phyloP scores from a whole-genome alignment of 2,329 filamentous ascomycete genomes.

The Dothideomycetidae sp. region DNA sequence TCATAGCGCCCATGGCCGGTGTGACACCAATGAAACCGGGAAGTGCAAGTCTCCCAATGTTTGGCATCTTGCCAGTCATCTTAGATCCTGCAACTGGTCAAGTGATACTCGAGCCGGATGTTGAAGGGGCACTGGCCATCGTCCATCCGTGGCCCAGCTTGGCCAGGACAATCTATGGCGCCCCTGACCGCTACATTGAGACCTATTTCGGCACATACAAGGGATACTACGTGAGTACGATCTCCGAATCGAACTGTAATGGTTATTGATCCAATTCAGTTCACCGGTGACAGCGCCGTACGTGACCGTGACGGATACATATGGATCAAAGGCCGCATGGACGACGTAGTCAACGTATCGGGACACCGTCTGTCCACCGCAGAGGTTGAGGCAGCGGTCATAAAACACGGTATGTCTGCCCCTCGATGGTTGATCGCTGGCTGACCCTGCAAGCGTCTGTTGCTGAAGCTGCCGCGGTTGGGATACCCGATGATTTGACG shows the following conservation, averaged over 20 bases:
- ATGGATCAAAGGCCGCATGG: slow-evolving; percentile 97
- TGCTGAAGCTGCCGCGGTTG: slow-evolving; percentile 89
- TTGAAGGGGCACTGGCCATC: slow-evolving; percentile 91
- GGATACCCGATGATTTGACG: slow-evolving; percentile 82
- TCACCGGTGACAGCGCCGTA: slow-evolving; percentile 85
- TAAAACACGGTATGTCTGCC: no score
- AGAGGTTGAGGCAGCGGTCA: slow-evolving; percentile 91
- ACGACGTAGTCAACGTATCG: slow-evolving; percentile 96
- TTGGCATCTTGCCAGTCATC: slow-evolving; percentile 93
- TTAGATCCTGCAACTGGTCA: slow-evolving; percentile 92
- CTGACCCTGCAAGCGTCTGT: slow-evolving; percentile 82
- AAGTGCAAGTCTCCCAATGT: slow-evolving; percentile 90
- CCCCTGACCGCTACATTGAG: slow-evolving; percentile 97
- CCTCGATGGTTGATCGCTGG: no score
- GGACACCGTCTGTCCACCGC: slow-evolving; percentile 93
- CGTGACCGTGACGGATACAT: slow-evolving; percentile 98
- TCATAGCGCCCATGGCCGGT: slow-evolving; percentile 85
- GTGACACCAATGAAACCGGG: slow-evolving; percentile 94
- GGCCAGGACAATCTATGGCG: slow-evolving; percentile 93
- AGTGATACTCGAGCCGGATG: slow-evolving; percentile 88
- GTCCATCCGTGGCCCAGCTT: slow-evolving; percentile 98
- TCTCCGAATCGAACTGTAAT: background rate
- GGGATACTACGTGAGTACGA: slow-evolving; percentile 72
- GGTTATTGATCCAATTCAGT: slow-evolving; percentile 39
- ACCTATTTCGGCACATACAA: slow-evolving; percentile 97